phyloP scores from a whole-genome alignment of 2,329 filamentous ascomycete species.

The Aspergillus sp. region DNA sequence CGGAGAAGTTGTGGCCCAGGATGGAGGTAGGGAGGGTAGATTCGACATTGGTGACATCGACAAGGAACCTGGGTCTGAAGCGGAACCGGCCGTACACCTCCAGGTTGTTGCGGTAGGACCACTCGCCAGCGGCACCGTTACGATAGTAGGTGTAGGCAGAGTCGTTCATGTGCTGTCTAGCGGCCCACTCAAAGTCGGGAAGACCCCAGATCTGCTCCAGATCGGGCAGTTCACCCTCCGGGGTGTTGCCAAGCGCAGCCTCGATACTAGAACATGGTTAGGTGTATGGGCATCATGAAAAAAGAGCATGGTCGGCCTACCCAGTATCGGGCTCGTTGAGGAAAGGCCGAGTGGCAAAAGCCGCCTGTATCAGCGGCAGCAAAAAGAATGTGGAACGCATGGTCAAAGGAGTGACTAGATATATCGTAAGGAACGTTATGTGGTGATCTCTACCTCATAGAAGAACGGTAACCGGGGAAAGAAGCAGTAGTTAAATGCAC shows the following conservation, averaged over 20 bases:
- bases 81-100: slow-evolving; percentile 10
- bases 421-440: background rate
- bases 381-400: slow-evolving; percentile 8
- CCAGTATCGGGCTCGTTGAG: slow-evolving; percentile 12
- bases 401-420: slow-evolving; percentile 1
- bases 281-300: too few species aligned
- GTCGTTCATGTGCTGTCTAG: slow-evolving; percentile 9
- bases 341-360: slow-evolving; percentile 8
- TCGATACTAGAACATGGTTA: slow-evolving; percentile 3
- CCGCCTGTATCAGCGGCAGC: slow-evolving; percentile 2
- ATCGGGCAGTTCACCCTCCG: slow-evolving; percentile 5
- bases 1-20: slow-evolving; percentile 12
- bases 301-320: background rate
- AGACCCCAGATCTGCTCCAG: slow-evolving; percentile 6
- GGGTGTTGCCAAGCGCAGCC: slow-evolving; percentile 5
- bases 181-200: slow-evolving; percentile 11
- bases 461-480: background rate
- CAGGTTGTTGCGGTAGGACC: slow-evolving; percentile 14
- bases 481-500: background rate
- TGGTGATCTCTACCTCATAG: background rate
- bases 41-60: slow-evolving; percentile 11
- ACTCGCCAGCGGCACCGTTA: slow-evolving; percentile 12
- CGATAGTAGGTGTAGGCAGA: slow-evolving; percentile 14
- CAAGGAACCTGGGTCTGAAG: slow-evolving; percentile 8
- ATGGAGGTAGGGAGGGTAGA: slow-evolving; percentile 7